These are phyloP conservation scores for Scleromitrula shiraiana DNA, from an alignment of 2,329 filamentous ascomycete genomes.

Conservation along the genomic window DNA sequence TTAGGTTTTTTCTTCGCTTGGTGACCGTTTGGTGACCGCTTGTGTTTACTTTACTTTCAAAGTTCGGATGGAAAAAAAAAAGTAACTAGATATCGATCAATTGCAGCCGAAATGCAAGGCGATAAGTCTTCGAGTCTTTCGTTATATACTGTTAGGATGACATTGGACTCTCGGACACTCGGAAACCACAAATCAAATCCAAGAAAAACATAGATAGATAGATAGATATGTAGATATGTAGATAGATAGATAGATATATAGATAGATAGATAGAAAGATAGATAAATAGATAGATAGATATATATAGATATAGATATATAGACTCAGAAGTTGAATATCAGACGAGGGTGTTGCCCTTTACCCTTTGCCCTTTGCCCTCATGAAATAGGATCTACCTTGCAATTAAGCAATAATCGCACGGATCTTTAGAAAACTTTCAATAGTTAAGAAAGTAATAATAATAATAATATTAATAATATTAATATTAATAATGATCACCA, in stretches of 20 bases:
- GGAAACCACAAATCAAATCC: too few species aligned
- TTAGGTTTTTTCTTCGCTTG: too few species aligned
- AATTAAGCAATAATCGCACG: neutral
- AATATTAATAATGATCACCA: neutral
- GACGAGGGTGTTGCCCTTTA: too few species aligned
- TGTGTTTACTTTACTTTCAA: neutral
- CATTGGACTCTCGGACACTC: neutral
- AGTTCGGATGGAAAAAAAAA: neutral
- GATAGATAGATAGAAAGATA: too few species aligned
- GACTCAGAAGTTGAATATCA: too few species aligned
- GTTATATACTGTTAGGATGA: neutral
- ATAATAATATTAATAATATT: neutral
- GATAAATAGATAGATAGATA: too few species aligned
- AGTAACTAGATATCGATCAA: neutral
- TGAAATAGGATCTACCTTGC: neutral
- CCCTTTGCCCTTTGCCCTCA: neutral
- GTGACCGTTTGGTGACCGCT: neutral
- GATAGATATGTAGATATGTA: too few species aligned
- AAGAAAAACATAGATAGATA: too few species aligned
- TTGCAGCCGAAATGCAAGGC: neutral
- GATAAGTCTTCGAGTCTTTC: slow-evolving; percentile 10
- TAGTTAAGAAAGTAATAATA: neutral
- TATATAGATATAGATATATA: too few species aligned
- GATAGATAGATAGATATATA: too few species aligned
- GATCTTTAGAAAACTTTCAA: neutral